Evolutionary conservation across 2,329 filamentous ascomycete genomes (phyloP).

Genomic region (Penicillium sp.): DNA sequence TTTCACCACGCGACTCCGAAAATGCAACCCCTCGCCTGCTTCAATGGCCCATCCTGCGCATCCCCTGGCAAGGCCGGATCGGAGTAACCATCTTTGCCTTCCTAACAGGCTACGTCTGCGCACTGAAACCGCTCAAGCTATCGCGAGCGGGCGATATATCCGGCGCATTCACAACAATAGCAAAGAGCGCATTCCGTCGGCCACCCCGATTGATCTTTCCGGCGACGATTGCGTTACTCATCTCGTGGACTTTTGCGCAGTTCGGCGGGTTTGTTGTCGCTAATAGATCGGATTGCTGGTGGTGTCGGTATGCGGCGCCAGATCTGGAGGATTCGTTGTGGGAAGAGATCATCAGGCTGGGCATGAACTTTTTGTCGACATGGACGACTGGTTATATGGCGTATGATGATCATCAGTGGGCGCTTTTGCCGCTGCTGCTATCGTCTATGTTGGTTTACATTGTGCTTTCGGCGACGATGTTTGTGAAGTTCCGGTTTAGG

Average conservation of each 20-base stretch:
- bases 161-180: slow-evolving; percentile 47
- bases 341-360: slow-evolving; percentile 45
- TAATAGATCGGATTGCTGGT: slow-evolving; percentile 49
- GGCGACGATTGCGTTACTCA: slow-evolving; percentile 50
- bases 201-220: slow-evolving; percentile 52
- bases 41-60: slow-evolving; percentile 52
- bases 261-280: slow-evolving; percentile 50
- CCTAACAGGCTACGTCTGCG: slow-evolving; percentile 55
- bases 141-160: slow-evolving; percentile 46
- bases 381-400: slow-evolving; percentile 53
- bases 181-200: slow-evolving; percentile 53
- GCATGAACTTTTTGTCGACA: slow-evolving; percentile 46
- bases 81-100: slow-evolving; percentile 57
- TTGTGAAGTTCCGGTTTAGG: slow-evolving; percentile 48
- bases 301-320: slow-evolving; percentile 51
- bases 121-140: slow-evolving; percentile 53
- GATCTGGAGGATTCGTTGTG: slow-evolving; percentile 43
- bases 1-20: slow-evolving; percentile 47
- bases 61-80: slow-evolving; percentile 54
- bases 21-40: slow-evolving; percentile 45
- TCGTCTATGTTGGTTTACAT: slow-evolving; percentile 53
- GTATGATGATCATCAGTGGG: slow-evolving; percentile 56
- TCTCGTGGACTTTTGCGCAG: slow-evolving; percentile 50
- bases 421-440: slow-evolving; percentile 49
- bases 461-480: slow-evolving; percentile 43